Base-by-base conservation (phyloP, 83 land plant species). In the Larix sibirica region DNA sequence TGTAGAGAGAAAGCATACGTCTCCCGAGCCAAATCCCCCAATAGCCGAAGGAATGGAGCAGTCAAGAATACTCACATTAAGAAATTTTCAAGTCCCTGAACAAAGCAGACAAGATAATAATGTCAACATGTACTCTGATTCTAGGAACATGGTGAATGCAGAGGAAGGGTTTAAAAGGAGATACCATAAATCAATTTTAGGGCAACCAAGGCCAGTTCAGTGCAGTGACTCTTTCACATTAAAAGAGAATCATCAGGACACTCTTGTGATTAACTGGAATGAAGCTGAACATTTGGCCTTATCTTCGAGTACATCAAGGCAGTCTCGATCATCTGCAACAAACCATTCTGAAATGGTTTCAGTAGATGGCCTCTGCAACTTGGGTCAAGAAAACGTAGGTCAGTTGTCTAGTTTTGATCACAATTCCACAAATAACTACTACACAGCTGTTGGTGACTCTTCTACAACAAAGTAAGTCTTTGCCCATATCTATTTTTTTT, bases 381-480 rank as follows among this genome's bases (percentile, higher is more conserved):
- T 73, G 56, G 42, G 26, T 47, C 47, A 75, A n/a, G 78, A 44
- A 10, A 75, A 40, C 17, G 31, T 50, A 71, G 76, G 54, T 28
- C 58, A 75, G 54, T 59, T 44, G 31, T 50, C 60, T 50, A 28
- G 60, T 14, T 75, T 31, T 54, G 33, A 76, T 54, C 79, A 66
- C 13, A 28, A 66, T 66, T 23, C 28, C 4, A 66, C 24, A 66
- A 28, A 66, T 12, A 24, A 10, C 10, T 9, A 28, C 31, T 66
- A 26, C 70, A 21, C 61, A 76, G 79, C 26, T 76, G 56, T 31
- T 76, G 79, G 14, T 76, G 79, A 76, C 54, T 31, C 59, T 76
- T 54, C 61, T 23, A 23, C 70, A 24, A 54, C 79, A 54, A 76
- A 24, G 79, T 76, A 54, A 76, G 79, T 0, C 33, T 54, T 76